A percentile compares a stretch with the other conserved stretches of the same genome.
phyloP scores from a whole-genome alignment of 1,284 basidiomycete species.

The Meripilus lineatus region DNA sequence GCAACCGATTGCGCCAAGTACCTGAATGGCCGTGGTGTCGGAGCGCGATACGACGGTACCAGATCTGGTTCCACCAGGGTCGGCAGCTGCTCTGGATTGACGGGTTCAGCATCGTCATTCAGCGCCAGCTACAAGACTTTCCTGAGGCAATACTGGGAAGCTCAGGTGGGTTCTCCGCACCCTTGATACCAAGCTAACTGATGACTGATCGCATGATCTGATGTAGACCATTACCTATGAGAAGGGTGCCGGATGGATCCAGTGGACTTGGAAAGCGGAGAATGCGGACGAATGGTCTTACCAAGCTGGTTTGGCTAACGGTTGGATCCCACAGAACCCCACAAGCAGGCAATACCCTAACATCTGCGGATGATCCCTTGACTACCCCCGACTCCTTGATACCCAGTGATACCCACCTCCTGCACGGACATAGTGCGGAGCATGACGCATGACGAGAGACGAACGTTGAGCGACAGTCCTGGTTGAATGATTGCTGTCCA shows the following conservation, averaged over 20 bases:
- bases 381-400: too few relatives aligned
- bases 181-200: not conserved
- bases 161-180: conserved; percentile 47
- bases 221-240: conserved; percentile 52
- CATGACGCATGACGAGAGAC: too few relatives aligned
- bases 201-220: not conserved
- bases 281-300: conserved; percentile 75
- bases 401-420: too few relatives aligned
- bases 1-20: conserved; percentile 83
- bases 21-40: conserved; percentile 49
- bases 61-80: conserved; percentile 60
- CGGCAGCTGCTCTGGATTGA: conserved; percentile 70
- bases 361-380: conserved; percentile 41
- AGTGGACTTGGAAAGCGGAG: conserved; percentile 60
- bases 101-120: conserved; percentile 71
- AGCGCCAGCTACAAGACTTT: conserved; percentile 79
- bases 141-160: conserved; percentile 81
- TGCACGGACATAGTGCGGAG: too few relatives aligned
- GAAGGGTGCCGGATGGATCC: conserved; percentile 63
- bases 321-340: conserved; percentile 79
- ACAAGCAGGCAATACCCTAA: conserved; percentile 42
- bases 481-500: too few relatives aligned
- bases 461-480: too few relatives aligned
- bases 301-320: conserved; percentile 68
- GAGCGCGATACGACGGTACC: conserved; percentile 80